These are phyloP conservation scores for Leishmania gerbilli DNA, from an alignment of 208 protist genomes.

Conservation along the genomic window DNA sequence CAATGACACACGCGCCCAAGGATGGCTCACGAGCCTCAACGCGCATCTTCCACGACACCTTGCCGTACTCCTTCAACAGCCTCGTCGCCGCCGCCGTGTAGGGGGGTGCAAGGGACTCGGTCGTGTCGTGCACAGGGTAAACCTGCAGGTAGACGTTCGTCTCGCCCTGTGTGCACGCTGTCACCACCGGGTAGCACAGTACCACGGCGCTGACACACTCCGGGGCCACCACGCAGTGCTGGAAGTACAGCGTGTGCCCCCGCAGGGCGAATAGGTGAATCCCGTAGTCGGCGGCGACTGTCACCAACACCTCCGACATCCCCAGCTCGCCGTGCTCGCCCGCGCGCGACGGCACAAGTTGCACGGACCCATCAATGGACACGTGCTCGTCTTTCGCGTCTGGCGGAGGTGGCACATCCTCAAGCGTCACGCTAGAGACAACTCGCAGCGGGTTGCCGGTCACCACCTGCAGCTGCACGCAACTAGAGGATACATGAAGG, in stretches of 20 bases:
- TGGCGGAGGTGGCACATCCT: slow-evolving; percentile 6
- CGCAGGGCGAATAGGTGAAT: slow-evolving; percentile 30
- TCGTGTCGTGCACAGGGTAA: slow-evolving; percentile 30
- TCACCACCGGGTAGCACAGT: slow-evolving; percentile 28
- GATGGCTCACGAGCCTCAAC: slow-evolving; percentile 28
- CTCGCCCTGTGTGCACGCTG: slow-evolving; percentile 27
- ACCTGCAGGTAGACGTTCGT: slow-evolving; percentile 36
- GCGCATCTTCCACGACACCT: slow-evolving; percentile 38
- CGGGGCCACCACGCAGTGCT: slow-evolving; percentile 30
- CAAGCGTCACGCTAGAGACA: slow-evolving; percentile 18
- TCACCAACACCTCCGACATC: slow-evolving; percentile 27
- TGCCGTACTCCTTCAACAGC: slow-evolving; percentile 30
- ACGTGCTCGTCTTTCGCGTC: slow-evolving; percentile 3
- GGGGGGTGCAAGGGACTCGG: slow-evolving; percentile 26
- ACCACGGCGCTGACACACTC: slow-evolving; percentile 15
- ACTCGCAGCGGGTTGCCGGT: slow-evolving; percentile 34
- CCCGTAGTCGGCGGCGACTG: slow-evolving; percentile 16
- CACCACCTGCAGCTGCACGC: slow-evolving; percentile 34
- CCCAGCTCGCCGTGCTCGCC: slow-evolving; percentile 13
- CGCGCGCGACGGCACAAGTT: slow-evolving; percentile 22
- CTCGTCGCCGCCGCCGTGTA: slow-evolving; percentile 18
- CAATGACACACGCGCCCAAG: slow-evolving; percentile 23
- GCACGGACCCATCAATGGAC: slow-evolving; percentile 25
- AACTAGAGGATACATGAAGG: neutral
- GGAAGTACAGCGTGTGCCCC: slow-evolving; percentile 29